Evolutionary conservation across 1,139 yeast species (phyloP), one percentile per base, ranked within the genome.

Genomic region (Pichia sp.): DNA sequence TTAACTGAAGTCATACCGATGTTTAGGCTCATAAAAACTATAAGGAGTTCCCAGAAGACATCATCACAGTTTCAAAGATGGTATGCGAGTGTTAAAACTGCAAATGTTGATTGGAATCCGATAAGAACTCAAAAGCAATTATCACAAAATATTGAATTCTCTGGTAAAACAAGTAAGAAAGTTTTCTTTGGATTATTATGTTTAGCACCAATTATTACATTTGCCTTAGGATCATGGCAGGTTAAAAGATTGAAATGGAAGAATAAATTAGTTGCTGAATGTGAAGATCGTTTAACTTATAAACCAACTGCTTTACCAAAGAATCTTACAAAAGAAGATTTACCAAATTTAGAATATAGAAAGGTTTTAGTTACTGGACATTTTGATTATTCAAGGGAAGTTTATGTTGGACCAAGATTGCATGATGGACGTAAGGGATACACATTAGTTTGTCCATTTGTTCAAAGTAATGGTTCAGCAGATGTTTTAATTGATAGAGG

Each of bases 151-250:
- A 56, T 67, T 68, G 59, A 73, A 65, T 61, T 70, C 58, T 53
- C 75, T 71, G 33, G 62, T 5, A 58, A 52, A 14, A 53, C 49
- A 14, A 50, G 65, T 19, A 72, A 84, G 54, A 70, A 70, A 44
- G 72, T 83, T 39, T 74, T 84, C 25, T 67, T 85, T 47, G 79
- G 81, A 0, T 67, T 85, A 30, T 73, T 86, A 77, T 69, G 88
- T 44, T 80, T 93, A 28, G 93, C 95, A 87, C 99, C 99, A 0
- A 75, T 90, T 0, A 76, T 90, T 1, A 80, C 96, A 11, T 88
- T 93, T 65, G 85, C 83, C 39, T 73, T 93, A 48, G 99, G 99
- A 2, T 81, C 95, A 53, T 93, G 99, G 99, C 99, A 93, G 70
- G 83, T 88, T 43, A 73, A 80, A 61, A 75, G 99, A 58, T 72